Evolutionary conservation across 2,329 filamentous ascomycete species (phyloP).

Genomic region (Xylariaceae sp.): DNA sequence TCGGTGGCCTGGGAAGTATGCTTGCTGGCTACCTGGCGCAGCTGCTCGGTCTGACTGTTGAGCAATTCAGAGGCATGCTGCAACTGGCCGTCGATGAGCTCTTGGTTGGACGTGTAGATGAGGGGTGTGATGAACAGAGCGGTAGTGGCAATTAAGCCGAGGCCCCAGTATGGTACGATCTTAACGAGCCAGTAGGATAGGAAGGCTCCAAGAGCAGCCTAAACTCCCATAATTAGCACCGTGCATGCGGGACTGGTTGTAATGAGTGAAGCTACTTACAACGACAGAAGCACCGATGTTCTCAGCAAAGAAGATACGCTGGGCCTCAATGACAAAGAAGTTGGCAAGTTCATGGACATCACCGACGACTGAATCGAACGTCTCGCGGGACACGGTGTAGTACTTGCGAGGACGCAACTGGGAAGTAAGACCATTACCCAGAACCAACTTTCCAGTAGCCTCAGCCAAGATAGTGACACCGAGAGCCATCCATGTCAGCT

Average conservation of each 20-base stretch:
- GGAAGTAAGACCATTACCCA: constrained; percentile 59
- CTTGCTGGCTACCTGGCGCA: constrained; percentile 58
- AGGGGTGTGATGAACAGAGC: constrained; percentile 59
- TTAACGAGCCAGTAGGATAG: constrained; percentile 66
- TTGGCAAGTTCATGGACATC: constrained; percentile 66
- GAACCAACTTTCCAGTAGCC: constrained; percentile 55
- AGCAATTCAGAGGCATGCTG: constrained; percentile 54
- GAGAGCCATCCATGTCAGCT: constrained; percentile 61
- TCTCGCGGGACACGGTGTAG: constrained; percentile 61
- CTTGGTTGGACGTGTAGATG: constrained; percentile 64
- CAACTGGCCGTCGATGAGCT: constrained; percentile 63
- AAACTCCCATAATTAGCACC: constrained; percentile 3
- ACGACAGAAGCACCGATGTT: constrained; percentile 57
- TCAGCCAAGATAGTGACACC: constrained; percentile 59
- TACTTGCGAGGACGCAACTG: constrained; percentile 65
- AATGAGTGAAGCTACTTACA: constrained; percentile 41
- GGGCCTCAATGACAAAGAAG: constrained; percentile 67
- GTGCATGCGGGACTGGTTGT: neutral
- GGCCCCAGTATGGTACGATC: constrained; percentile 66
- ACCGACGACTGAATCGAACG: constrained; percentile 56
- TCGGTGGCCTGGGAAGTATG: constrained; percentile 60
- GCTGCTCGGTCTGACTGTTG: constrained; percentile 59
- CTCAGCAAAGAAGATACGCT: constrained; percentile 66
- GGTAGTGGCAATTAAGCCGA: constrained; percentile 57
- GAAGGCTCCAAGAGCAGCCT: constrained; percentile 60